A percentile compares a stretch with the other conserved stretches of the same genome.
Conservation (phyloP, 805 yeast genomes). For the Yamadazyma ubonensis region DNA sequence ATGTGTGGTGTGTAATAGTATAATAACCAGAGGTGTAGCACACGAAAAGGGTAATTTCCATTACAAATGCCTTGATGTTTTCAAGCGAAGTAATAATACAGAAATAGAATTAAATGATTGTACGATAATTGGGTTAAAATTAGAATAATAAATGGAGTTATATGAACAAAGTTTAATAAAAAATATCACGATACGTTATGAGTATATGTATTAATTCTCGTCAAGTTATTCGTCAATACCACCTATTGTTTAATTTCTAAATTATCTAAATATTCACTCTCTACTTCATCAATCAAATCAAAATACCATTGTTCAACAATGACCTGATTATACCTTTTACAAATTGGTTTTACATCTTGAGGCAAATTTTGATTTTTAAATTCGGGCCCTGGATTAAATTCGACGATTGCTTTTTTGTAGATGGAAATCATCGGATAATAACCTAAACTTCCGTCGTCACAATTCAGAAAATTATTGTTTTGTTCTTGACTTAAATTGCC, state of each 20-base stretch:
- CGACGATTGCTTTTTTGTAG: conserved; percentile 74
- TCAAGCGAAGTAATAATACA: conserved; percentile 25
- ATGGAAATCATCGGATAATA: conserved; percentile 90
- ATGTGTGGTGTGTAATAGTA: conserved; percentile 53
- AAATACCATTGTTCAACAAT: conserved; percentile 79
- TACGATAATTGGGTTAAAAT: conserved; percentile 5
- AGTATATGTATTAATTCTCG: neutral
- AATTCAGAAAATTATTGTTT: conserved; percentile 36
- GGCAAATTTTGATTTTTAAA: conserved; percentile 45
- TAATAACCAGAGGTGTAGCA: conserved; percentile 52
- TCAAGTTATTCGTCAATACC: neutral
- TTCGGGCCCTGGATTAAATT: conserved; percentile 66
- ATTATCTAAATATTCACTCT: conserved; percentile 54
- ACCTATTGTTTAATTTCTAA: conserved; percentile 24
- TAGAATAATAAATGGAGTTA: neutral
- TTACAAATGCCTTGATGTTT: conserved; percentile 45
- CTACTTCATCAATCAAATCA: conserved; percentile 85
- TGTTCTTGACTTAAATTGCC: conserved; percentile 46
- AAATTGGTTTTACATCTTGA: conserved; percentile 41
- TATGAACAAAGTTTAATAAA: too few species aligned
- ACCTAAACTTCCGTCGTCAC: conserved; percentile 85
- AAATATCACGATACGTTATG: conserved; percentile 1
- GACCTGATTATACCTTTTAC: conserved; percentile 61
- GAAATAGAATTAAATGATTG: neutral
- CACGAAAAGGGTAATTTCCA: conserved; percentile 38